Evolutionary conservation across 148 eudicot species (phyloP).

Genomic region (Linanthus parryae): DNA sequence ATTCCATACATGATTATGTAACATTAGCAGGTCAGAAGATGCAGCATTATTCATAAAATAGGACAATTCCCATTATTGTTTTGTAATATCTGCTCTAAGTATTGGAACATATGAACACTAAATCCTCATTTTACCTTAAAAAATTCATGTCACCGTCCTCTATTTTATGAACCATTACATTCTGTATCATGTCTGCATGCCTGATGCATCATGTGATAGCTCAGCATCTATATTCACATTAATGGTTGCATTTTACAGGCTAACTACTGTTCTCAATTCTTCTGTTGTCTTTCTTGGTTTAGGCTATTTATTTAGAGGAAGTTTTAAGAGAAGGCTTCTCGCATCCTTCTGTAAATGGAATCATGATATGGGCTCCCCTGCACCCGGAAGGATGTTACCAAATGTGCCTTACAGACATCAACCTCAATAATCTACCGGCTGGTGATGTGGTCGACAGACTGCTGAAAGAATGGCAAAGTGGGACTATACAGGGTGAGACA

Average conservation of each 20-base stretch:
- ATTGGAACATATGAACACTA: no score
- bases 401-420: constrained; percentile 70
- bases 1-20: no score
- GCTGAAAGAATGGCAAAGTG: constrained; percentile 62
- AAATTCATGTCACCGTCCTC: no score
- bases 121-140: no score
- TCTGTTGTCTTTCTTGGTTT: not conserved
- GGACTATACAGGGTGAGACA: constrained; percentile 28
- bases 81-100: no score
- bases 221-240: no score
- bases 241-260: not conserved
- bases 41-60: no score
- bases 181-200: no score
- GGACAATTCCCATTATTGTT: no score
- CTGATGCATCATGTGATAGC: no score
- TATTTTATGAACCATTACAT: no score
- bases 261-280: not conserved
- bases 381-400: constrained; percentile 60
- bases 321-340: constrained; percentile 72
- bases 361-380: constrained; percentile 68
- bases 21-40: no score
- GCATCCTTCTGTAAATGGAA: constrained; percentile 57
- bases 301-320: constrained; percentile 59
- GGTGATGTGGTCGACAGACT: constrained; percentile 67
- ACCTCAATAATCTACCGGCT: constrained; percentile 56